These are phyloP conservation scores for Salix exigua DNA, from an alignment of 345 rosid species.

Conservation along the genomic window DNA sequence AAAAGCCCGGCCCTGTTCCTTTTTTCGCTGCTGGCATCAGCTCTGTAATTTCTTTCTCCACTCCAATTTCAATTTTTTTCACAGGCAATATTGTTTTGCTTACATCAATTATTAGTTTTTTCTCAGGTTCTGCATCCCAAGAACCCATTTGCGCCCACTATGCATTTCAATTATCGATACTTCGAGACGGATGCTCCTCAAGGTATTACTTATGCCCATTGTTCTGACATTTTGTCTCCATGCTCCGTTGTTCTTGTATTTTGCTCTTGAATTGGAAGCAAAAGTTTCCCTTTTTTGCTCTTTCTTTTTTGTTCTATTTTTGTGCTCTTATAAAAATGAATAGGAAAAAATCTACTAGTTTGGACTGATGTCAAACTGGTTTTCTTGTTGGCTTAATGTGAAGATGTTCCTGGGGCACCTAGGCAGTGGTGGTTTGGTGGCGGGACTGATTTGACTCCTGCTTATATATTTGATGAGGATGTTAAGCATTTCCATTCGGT, in stretches of 20 bases:
- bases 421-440: slow-evolving; percentile 99
- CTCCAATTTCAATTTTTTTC: background rate
- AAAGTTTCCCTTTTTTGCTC: no score
- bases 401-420: slow-evolving; percentile 94
- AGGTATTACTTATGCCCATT: slow-evolving; percentile 37
- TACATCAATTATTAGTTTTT: background rate
- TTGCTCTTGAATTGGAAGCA: no score
- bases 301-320: no score
- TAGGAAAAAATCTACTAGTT: no score
- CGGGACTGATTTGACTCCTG: slow-evolving; percentile 98
- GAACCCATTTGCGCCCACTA: slow-evolving; percentile 93
- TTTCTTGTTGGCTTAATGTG: slow-evolving; percentile 1
- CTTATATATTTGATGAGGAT: slow-evolving; percentile 95
- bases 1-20: slow-evolving; percentile 75
- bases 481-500: slow-evolving; percentile 94
- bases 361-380: background rate
- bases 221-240: background rate
- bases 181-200: slow-evolving; percentile 82
- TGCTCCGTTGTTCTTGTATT: no score
- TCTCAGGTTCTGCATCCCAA: slow-evolving; percentile 71
- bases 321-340: no score
- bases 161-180: slow-evolving; percentile 79
- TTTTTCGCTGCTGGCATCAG: slow-evolving; percentile 97
- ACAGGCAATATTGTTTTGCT: background rate
- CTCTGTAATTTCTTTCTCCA: slow-evolving; percentile 47